These are phyloP conservation scores for Komagataella phaffii DNA, from an alignment of 805 yeast genomes.

Conservation along the genomic window DNA sequence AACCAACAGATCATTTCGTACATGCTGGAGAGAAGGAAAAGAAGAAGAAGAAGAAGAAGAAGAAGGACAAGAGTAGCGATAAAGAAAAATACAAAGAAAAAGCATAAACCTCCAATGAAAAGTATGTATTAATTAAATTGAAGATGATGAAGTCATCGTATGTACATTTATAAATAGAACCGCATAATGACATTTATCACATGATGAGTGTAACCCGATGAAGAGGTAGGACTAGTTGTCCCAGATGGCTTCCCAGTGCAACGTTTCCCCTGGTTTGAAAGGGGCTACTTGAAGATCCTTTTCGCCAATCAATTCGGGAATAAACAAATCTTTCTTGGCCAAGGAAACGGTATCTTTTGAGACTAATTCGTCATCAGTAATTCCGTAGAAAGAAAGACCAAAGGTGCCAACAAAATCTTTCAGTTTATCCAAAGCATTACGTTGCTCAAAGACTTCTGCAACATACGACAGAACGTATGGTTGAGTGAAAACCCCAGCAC, in stretches of 20 bases:
- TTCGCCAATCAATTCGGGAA: conserved; percentile 46
- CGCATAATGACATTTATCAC: not conserved
- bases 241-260: conserved; percentile 74
- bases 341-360: conserved; percentile 37
- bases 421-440: conserved; percentile 49
- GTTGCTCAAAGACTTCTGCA: conserved; percentile 72
- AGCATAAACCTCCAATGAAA: not conserved
- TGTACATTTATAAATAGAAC: not conserved
- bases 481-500: conserved; percentile 98
- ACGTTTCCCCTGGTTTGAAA: conserved; percentile 67
- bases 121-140: not conserved
- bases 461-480: conserved; percentile 68
- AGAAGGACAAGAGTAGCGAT: not conserved
- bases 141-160: not conserved
- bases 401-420: conserved; percentile 62
- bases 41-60: not conserved
- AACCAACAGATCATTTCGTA: not conserved
- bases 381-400: conserved; percentile 60
- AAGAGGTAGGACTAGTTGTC: conserved; percentile 7
- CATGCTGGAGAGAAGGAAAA: not conserved
- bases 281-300: conserved; percentile 56
- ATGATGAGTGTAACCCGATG: not conserved
- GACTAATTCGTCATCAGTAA: conserved; percentile 30
- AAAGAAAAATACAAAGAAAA: not conserved
- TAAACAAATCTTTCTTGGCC: conserved; percentile 34